Conservation (phyloP, 2,329 filamentous ascomycete species). For the Neonectria magnoliae region DNA sequence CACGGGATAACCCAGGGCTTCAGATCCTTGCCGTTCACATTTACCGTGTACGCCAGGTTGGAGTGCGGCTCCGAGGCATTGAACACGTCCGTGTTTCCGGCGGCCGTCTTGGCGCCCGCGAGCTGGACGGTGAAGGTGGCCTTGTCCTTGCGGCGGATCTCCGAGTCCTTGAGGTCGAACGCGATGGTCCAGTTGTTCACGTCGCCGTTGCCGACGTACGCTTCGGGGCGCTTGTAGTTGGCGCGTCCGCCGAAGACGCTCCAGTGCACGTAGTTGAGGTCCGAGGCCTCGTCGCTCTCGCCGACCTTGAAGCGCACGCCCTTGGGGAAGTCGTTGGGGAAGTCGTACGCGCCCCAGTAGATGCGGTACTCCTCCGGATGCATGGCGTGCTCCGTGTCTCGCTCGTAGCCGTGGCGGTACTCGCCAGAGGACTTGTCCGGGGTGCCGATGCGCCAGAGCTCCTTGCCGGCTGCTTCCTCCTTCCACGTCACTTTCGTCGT, state of each 20-base stretch:
- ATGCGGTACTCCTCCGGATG: slow-evolving; percentile 67
- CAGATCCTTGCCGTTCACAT: slow-evolving; percentile 53
- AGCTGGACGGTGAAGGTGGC: slow-evolving; percentile 72
- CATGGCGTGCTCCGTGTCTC: slow-evolving; percentile 58
- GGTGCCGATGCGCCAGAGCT: slow-evolving; percentile 70
- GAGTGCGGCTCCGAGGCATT: slow-evolving; percentile 63
- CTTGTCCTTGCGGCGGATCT: slow-evolving; percentile 53
- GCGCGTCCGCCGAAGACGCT: slow-evolving; percentile 68
- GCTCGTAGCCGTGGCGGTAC: slow-evolving; percentile 65
- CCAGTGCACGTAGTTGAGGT: slow-evolving; percentile 75
- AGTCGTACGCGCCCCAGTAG: slow-evolving; percentile 71
- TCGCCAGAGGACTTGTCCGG: slow-evolving; percentile 71
- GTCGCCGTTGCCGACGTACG: slow-evolving; percentile 53
- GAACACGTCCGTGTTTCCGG: slow-evolving; percentile 68
- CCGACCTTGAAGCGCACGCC: slow-evolving; percentile 69
- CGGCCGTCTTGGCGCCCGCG: slow-evolving; percentile 69
- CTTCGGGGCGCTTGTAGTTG: slow-evolving; percentile 56
- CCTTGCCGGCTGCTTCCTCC: slow-evolving; percentile 64
- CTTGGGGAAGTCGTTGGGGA: slow-evolving; percentile 65
- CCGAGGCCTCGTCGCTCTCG: slow-evolving; percentile 56
- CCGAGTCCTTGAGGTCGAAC: slow-evolving; percentile 57
- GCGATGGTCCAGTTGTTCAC: slow-evolving; percentile 70
- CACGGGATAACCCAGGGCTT: slow-evolving; percentile 67
- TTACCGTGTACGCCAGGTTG: slow-evolving; percentile 61
- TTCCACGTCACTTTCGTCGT: slow-evolving; percentile 57